Base-by-base conservation (phyloP, 176 grass and related monocot species). In the Phragmites australis region DNA sequence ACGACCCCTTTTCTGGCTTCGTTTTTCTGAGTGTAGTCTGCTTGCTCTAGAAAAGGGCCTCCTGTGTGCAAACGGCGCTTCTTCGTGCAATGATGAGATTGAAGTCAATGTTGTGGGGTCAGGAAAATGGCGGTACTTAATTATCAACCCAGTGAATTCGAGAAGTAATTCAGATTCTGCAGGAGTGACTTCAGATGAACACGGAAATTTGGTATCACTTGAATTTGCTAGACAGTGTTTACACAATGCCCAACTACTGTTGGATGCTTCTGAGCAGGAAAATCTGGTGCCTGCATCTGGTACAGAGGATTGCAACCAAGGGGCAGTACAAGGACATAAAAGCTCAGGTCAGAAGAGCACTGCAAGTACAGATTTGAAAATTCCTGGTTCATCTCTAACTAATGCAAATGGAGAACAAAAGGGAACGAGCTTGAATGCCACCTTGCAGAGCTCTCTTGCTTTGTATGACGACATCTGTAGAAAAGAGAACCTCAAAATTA, bases 1-100 rank as follows among this genome's bases (percentile, higher is more conserved):
- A 13, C 79, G 68, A 13, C 85, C 94, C 56, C 80, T 97, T 80
- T 88, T 97, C 74, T 97, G 94, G 94, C 91, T 97, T 43, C 89
- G 94, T 27, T 94, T 97, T 82, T 88, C 94, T 0, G 94, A 97
- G 75, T 97, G 94, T 84, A 85, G 89, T 48, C 73, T 97, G 47
- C 76, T 90, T 78, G 89, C 91, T 75, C 67, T 94, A 54, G 91
- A 90, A 70, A 94, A 76, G 85, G 91, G 94, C 44, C 56, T 94
- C 53, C 78, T 92, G 30, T 78, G 55, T 78, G 74, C 76, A 84
- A 63, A 63, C 25, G 75, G 87, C 49, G 68, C 82, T 72, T 69
- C 84, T 65, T 87, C 66, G 27, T 69, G 59, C 56, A 70, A 86
- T 50, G 87, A 91, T 57, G 80, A 81, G 80, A 84, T 97, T 69